A percentile compares a stretch with the other conserved stretches of the same genome.
These are phyloP conservation scores for Phalaenopsis aphrodite DNA, from an alignment of 106 monocot genomes.

Conservation along the genomic window DNA sequence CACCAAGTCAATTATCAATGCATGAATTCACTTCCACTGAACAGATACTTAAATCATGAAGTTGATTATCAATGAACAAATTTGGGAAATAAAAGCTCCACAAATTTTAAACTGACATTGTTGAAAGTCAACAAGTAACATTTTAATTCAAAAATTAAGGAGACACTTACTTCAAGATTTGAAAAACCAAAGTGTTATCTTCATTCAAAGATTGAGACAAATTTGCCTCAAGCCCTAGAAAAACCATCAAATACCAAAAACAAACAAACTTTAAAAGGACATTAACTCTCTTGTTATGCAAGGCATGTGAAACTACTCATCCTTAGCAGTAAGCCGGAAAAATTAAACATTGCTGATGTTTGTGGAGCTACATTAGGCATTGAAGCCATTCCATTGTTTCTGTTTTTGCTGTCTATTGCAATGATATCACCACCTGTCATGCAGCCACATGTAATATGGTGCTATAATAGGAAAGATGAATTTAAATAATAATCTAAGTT, in stretches of 20 bases:
- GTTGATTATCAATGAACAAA: too few species aligned
- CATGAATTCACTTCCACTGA: slow-evolving; percentile 71
- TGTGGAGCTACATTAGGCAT: not conserved
- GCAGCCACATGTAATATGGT: not conserved
- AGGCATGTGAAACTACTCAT: not conserved
- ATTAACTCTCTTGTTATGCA: not conserved
- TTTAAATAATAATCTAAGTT: too few species aligned
- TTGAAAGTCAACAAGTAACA: not conserved
- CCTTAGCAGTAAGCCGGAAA: not conserved
- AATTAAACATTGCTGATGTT: not conserved
- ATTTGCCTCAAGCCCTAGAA: not conserved
- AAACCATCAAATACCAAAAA: not conserved
- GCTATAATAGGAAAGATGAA: too few species aligned
- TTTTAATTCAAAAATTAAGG: not conserved
- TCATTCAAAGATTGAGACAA: not conserved
- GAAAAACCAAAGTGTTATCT: not conserved
- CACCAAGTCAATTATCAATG: not conserved
- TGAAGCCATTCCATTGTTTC: not conserved
- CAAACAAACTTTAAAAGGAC: not conserved
- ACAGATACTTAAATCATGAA: slow-evolving; percentile 61
- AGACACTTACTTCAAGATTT: not conserved
- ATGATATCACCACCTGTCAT: not conserved
- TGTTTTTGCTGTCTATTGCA: not conserved
- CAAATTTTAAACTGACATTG: not conserved
- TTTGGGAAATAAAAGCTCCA: not conserved